Evolutionary conservation across 225 moss, liverwort and hornwort species (phyloP), one percentile per base, ranked within the genome.

Genomic region (Pseudoscleropodium purum): DNA sequence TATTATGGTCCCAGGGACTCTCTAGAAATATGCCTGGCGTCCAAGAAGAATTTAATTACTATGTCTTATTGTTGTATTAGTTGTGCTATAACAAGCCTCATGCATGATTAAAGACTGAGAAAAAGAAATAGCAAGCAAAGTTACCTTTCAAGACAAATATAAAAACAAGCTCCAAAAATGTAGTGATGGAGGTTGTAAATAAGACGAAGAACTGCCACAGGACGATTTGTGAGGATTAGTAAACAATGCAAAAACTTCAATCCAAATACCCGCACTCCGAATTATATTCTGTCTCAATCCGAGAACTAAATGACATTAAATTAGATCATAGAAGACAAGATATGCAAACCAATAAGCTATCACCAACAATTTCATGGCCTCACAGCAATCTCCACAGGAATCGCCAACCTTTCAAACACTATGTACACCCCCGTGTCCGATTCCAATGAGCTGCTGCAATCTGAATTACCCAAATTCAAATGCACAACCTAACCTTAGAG

Each of bases 141-240:
- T 41, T 91, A 92, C 93, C 93, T 92, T 82, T 93, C 23, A 91
- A 73, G 49, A 69, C 31, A 75, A 89, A 87, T 80, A 92, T 54
- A 49, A 82, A 84, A 72, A 83, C 45, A n/a, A 92, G 78, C 90
- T 93, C 93, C 89, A 93, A 89, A 56, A 92, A 60, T 87, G 93
- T 89, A 65, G 92, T 54, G 79, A 91, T 87, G 31, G 79, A 19
- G 56, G 91, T 92, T 25, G 91, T 27, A 86, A 92, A 86, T 29
- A 93, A 61, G 49, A 92, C 90, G 89, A 90, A 89, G 73, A 92
- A 88, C 93, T 93, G 90, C n/a, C 78, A 89, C 27, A 85, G 84
- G 47, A 81, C 51, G 62, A 83, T 56, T 81, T 20, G 31, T 13
- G 72, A 78, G 56, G 30, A 70, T 85, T 63, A 87, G 36, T 66